These are phyloP conservation scores for Lactifluus volemus DNA, from an alignment of 768 basidiomycete species.

Conservation along the genomic window DNA sequence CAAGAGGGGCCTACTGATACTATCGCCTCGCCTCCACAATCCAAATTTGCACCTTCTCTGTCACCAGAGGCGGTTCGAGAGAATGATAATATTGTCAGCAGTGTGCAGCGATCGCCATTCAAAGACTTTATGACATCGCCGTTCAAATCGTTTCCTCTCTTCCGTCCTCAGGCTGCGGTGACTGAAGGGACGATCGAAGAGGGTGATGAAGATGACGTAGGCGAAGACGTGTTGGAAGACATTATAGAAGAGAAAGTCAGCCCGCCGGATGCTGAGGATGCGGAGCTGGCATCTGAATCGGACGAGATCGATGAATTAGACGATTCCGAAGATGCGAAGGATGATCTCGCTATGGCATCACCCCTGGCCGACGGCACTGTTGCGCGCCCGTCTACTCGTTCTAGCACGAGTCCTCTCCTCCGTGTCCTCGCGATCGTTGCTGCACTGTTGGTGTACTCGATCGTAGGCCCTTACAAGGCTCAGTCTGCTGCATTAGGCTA, in stretches of 20 bases:
- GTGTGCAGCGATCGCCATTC: slow-evolving; percentile 14
- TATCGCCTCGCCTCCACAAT: slow-evolving; percentile 38
- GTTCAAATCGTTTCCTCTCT: slow-evolving; percentile 7
- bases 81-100: slow-evolving; percentile 12
- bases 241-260: slow-evolving; percentile 12
- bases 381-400: slow-evolving; percentile 3
- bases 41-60: slow-evolving; percentile 48
- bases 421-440: slow-evolving; percentile 34
- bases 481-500: slow-evolving; percentile 69
- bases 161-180: not conserved
- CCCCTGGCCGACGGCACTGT: slow-evolving; percentile 31
- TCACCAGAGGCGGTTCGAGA: slow-evolving; percentile 32
- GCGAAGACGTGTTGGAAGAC: slow-evolving; percentile 12
- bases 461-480: slow-evolving; percentile 42
- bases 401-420: slow-evolving; percentile 26
- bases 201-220: slow-evolving; percentile 17
- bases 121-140: slow-evolving; percentile 3
- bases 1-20: slow-evolving; percentile 12
- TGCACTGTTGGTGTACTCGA: slow-evolving; percentile 26
- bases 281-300: not conserved
- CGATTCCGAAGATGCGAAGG: slow-evolving; percentile 15
- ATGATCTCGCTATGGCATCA: slow-evolving; percentile 28
- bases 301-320: slow-evolving; percentile 19
- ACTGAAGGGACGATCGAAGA: slow-evolving; percentile 18
- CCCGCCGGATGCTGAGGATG: slow-evolving; percentile 2